A percentile compares a stretch with the other conserved stretches of the same genome.
Evolutionary conservation across 306 rosid species (phyloP).

Genomic region (Echinosophora koreensis): DNA sequence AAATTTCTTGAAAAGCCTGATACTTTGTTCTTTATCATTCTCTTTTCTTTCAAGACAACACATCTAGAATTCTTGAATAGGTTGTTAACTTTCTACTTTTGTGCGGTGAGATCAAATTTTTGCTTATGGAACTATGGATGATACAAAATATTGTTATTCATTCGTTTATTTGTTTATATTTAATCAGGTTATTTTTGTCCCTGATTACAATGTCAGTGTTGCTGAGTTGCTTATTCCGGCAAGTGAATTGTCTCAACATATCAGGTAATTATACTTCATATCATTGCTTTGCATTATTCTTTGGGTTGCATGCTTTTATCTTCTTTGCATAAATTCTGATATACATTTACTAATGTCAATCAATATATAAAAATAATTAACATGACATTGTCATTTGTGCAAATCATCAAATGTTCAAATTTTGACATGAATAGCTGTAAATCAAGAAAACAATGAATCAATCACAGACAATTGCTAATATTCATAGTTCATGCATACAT

Average conservation of each 20-base stretch:
- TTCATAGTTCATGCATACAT: constrained; percentile 19
- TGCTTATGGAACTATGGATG: constrained; percentile 29
- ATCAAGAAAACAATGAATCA: not conserved
- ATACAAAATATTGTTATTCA: constrained; percentile 21
- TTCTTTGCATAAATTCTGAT: constrained; percentile 15
- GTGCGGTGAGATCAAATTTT: constrained; percentile 30
- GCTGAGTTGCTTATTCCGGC: constrained; percentile 97
- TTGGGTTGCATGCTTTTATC: constrained; percentile 17
- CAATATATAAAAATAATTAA: constrained; percentile 9
- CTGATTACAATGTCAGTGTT: constrained; percentile 95
- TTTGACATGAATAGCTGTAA: constrained; percentile 21
- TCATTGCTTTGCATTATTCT: constrained; percentile 31
- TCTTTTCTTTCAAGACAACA: constrained; percentile 15
- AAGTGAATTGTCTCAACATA: constrained; percentile 97
- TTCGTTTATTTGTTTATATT: constrained; percentile 35
- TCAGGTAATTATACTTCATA: constrained; percentile 65
- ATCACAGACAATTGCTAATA: not conserved
- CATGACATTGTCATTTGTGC: not conserved
- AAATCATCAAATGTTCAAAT: constrained; percentile 2
- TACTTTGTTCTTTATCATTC: constrained; percentile 36
- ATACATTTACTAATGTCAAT: constrained; percentile 1
- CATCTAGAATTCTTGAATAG: constrained; percentile 28
- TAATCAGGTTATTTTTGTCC: constrained; percentile 87
- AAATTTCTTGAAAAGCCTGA: constrained; percentile 5
- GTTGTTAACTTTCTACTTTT: constrained; percentile 9